Conservation (phyloP, 768 basidiomycete species). For the Mycena chlorophos region DNA sequence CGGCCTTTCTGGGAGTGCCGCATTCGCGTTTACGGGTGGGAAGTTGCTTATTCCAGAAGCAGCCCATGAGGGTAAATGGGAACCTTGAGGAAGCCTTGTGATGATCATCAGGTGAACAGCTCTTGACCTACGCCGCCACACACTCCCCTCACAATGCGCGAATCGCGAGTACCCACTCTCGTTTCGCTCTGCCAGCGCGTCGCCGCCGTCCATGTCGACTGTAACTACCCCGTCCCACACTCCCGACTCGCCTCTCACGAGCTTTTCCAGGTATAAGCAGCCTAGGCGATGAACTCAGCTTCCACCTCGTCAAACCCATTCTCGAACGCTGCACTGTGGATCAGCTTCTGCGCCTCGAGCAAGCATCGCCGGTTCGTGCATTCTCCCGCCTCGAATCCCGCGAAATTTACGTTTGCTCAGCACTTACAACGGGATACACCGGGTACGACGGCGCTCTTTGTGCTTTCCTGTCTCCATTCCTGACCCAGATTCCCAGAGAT, state of each 20-base stretch:
- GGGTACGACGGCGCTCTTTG: slow-evolving; percentile 37
- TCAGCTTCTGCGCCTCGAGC: slow-evolving; percentile 67
- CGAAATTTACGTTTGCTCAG: slow-evolving; percentile 31
- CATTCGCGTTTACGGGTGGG: no score
- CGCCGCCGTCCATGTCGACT: slow-evolving; percentile 58
- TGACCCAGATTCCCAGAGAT: slow-evolving; percentile 44
- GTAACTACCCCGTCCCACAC: slow-evolving; percentile 27
- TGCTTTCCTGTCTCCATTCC: slow-evolving; percentile 11
- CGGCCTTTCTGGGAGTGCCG: no score
- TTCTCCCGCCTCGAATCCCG: slow-evolving; percentile 4
- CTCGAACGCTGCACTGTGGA: slow-evolving; percentile 72
- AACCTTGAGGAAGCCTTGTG: no score
- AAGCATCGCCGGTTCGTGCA: slow-evolving; percentile 62
- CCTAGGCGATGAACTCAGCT: slow-evolving; percentile 64
- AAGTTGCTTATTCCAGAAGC: no score
- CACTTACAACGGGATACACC: slow-evolving; percentile 56
- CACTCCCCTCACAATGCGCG: slow-evolving; percentile 8
- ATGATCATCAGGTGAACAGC: no score
- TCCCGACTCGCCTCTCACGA: not conserved
- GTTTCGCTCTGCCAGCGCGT: slow-evolving; percentile 74
- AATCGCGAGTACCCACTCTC: slow-evolving; percentile 57
- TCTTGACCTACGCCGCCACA: no score
- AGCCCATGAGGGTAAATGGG: no score
- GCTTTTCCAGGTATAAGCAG: slow-evolving; percentile 56
- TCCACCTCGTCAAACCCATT: slow-evolving; percentile 68